Evolutionary conservation across 148 eudicot species (phyloP).

Genomic region (Drosera capensis): DNA sequence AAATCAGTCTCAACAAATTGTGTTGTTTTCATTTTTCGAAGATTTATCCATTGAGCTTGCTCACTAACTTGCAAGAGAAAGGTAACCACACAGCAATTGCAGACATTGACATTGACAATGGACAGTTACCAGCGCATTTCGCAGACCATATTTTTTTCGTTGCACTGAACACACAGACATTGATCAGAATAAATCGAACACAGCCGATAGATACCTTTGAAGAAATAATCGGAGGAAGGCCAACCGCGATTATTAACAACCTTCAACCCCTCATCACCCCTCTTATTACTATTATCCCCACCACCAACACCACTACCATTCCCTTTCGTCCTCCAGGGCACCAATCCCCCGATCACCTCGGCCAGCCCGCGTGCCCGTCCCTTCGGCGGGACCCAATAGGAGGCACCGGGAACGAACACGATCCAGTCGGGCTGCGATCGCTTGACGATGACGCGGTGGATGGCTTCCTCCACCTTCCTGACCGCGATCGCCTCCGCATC

Average conservation of each 20-base stretch:
- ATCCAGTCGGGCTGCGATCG: conserved; percentile 70
- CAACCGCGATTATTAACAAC: conserved; percentile 30
- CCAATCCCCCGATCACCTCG: conserved; percentile 24
- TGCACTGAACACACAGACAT: neutral
- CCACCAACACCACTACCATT: too few relatives aligned
- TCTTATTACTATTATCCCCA: too few relatives aligned
- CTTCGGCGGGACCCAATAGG: conserved; percentile 81
- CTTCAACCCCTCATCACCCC: conserved; percentile 24
- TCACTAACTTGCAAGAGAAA: too few relatives aligned
- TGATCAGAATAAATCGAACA: neutral
- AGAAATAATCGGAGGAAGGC: conserved; percentile 48
- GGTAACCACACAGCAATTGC: too few relatives aligned
- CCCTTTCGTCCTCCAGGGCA: conserved; percentile 13
- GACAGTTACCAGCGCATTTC: too few relatives aligned
- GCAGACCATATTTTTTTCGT: too few relatives aligned
- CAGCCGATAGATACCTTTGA: conserved; percentile 12
- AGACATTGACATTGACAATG: too few relatives aligned
- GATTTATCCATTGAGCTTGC: too few relatives aligned
- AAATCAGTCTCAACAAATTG: too few relatives aligned
- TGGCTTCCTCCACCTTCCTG: conserved; percentile 51
- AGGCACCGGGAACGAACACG: conserved; percentile 50
- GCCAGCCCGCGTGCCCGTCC: conserved; percentile 31
- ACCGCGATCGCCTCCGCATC: conserved; percentile 27
- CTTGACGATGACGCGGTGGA: conserved; percentile 37
- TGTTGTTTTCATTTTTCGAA: too few relatives aligned